Base-by-base conservation (phyloP, 352 stramenopile genomes). In the Pythium graminicola region DNA sequence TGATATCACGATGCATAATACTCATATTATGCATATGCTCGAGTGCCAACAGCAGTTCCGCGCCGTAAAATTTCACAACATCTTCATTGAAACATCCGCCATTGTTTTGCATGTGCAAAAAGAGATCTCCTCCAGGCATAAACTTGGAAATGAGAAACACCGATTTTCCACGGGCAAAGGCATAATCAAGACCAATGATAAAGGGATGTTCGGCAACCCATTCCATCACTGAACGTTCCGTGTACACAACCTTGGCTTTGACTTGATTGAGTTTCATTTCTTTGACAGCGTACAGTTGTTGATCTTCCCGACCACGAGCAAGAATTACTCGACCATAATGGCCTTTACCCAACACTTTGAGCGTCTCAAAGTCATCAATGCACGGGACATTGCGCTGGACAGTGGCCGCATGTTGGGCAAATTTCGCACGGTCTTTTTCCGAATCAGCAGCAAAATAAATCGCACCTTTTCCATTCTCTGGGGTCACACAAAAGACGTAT, bases 121-220 rank as follows among this genome's bases (percentile, higher is more conserved):
- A 95, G 24, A 99, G 72, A 65, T 99, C 96, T 7, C 97, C 97
- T 8, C 97, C 97, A 6, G 94, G 81, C 83, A 98, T 98, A 65
- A 99, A 99, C 69, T 98, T 97, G 22, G 98, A 95, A 20, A 98
- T 90, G 22, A 99, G 70, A 62, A 98, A 99, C 5, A 99, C 78
- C 35, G 97, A 98, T 41, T 97, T 95, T 40, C 89, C 75, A 14
- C 86, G 92, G 47, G 98, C 95, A 49, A 98, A 95, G 1, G 95
- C 93, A 65, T 88, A 98, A 65, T 98, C 92, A n/a, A 99, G 71
- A 29, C 93, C 95, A 62, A 98, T 90, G 46, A 99, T 92, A 64
- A 99, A 99, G 40, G 95, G 94, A 64, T 99, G 83, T 26, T 89
- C 67, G 27, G 73, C 79, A 3, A 81, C 67, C 83, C 81, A 92